Base-by-base conservation (phyloP, 1,139 yeast genomes). In the Hyphopichia wangnamkhiaoensis region DNA sequence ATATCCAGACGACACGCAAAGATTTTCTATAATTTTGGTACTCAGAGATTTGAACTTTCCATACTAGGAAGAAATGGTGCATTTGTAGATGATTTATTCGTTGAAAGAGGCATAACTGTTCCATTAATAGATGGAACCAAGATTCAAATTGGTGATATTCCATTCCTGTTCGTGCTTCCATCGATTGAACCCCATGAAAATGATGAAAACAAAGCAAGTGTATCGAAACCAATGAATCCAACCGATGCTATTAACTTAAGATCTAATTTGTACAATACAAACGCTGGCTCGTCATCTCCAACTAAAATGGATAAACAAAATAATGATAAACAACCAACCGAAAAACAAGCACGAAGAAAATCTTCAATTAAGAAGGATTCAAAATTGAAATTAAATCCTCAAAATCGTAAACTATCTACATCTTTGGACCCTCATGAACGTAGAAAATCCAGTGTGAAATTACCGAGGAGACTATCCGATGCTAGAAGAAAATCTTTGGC, bases 11-110 rank as follows among this genome's bases (percentile, higher is more conserved):
- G 90, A 42, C 98, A 93, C 60, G 98, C 98, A 4, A 90, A 88
- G 60, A 90, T 93, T 16, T 91, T 90, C 58, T 93, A 91, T 65
- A 91, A 93, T 58, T 93, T 93, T 63, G 97, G 96, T 5, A 88
- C 95, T 5, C 97, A 90, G 57, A 66, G 95, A 49, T 93, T 91
- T 56, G 98, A 91, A 63, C 65, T 93, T 31, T 84, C 95, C 9
- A 90, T 93, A 3, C 71, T 90, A 50, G 98, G 98, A 17, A 76
- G 95, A 52, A 93, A 93, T 58, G 98, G 98, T 25, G 97, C 97
- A 0, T 93, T 91, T 68, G 95, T 93, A 3, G 93, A 91, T 61
- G 96, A 90, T 50, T 71, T 71, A 24, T 93, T 90, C 59, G 84
- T 91, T 10, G 96, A 88, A 55, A 80, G 86, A 44, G 97, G 96